Percentiles rank a stretch among this genome's conserved stretches.
Evolutionary conservation across 1,139 yeast species (phyloP).

Genomic region (Protomyces arabidopsidicola): DNA sequence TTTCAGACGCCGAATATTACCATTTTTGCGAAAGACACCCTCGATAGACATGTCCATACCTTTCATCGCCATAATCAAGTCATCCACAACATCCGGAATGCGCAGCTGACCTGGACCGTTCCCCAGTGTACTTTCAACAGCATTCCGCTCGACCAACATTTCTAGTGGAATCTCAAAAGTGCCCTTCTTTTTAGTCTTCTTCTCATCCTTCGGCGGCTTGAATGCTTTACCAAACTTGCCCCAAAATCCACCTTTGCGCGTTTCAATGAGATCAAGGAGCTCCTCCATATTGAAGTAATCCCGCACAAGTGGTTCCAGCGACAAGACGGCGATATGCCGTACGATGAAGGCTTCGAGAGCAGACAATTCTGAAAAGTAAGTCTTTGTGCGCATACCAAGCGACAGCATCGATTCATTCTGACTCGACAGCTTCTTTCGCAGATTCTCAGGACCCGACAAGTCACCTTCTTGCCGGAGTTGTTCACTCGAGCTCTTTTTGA

Average conservation of each 20-base stretch:
- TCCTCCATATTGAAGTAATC: conserved; percentile 50
- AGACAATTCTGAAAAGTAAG: conserved; percentile 68
- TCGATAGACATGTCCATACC: conserved; percentile 87
- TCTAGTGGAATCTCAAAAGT: conserved; percentile 82
- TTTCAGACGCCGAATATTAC: conserved; percentile 79
- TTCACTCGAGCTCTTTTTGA: conserved; percentile 2
- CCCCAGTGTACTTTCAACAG: conserved; percentile 81
- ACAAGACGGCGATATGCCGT: conserved; percentile 64
- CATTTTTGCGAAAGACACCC: conserved; percentile 93
- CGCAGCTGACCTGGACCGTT: conserved; percentile 67
- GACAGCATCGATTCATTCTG: conserved; percentile 18
- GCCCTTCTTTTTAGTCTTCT: conserved; percentile 37
- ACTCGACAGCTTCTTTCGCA: conserved; percentile 4
- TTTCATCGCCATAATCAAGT: conserved; percentile 72
- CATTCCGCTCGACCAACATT: conserved; percentile 65
- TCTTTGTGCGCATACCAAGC: conserved; percentile 32
- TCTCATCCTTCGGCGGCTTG: conserved; percentile 35
- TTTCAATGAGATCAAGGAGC: conserved; percentile 51
- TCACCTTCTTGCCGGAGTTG: not conserved
- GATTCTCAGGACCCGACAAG: conserved; percentile 4
- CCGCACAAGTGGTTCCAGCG: conserved; percentile 46
- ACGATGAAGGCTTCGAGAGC: conserved; percentile 58
- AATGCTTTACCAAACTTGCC: conserved; percentile 55
- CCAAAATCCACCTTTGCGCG: conserved; percentile 57
- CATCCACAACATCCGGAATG: conserved; percentile 85